A percentile compares a stretch with the other conserved stretches of the same genome.
These are phyloP conservation scores for Hydnum rufescens DNA, from an alignment of 768 basidiomycete genomes.

Conservation along the genomic window DNA sequence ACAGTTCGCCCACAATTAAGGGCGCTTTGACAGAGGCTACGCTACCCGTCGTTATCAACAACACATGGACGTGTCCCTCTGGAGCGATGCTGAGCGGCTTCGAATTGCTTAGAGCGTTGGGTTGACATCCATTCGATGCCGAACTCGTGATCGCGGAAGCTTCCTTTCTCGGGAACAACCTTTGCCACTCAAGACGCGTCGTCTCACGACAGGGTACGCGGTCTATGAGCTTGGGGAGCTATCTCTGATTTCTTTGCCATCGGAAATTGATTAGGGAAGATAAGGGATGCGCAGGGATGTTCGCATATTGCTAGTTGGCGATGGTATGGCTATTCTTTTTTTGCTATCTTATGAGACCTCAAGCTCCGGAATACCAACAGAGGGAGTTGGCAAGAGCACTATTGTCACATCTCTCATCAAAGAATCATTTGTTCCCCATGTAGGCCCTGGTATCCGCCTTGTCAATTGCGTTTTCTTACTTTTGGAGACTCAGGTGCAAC, in stretches of 20 bases:
- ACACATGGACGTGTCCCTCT: conserved; percentile 27
- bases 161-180: no score
- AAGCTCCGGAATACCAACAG: conserved; percentile 22
- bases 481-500: conserved; percentile 54
- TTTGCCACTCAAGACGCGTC: no score
- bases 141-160: no score
- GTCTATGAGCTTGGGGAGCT: no score
- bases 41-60: conserved; percentile 82
- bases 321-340: conserved; percentile 32
- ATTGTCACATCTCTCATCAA: conserved; percentile 96
- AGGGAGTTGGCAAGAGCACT: conserved; percentile 95
- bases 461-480: conserved; percentile 2
- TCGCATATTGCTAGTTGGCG: conserved; percentile 81
- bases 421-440: conserved; percentile 80
- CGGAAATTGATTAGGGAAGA: background rate
- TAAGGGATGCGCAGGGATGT: conserved; percentile 69
- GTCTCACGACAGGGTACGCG: no score
- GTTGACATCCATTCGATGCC: no score
- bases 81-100: conserved; percentile 3
- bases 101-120: no score
- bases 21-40: conserved; percentile 91
- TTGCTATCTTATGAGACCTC: conserved; percentile 6
- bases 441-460: conserved; percentile 19
- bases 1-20: conserved; percentile 61
- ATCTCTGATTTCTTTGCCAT: no score